A percentile compares a stretch with the other conserved stretches of the same genome.
phyloP scores from a whole-genome alignment of 106 monocot species.

The Hemerocallis citrina region DNA sequence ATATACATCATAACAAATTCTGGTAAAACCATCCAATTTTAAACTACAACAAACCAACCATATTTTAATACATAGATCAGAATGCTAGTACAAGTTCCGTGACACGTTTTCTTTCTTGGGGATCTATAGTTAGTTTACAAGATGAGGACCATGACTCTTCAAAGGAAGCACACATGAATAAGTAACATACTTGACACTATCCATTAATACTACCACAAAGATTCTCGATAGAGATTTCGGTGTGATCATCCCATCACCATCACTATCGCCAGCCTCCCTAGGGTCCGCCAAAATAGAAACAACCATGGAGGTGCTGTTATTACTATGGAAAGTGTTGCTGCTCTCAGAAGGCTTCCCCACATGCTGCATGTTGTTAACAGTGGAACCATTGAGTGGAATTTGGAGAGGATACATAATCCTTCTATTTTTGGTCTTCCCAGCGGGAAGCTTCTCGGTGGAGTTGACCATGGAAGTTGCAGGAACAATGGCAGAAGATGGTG shows the following conservation, averaged over 20 bases:
- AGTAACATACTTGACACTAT: slow-evolving; percentile 65
- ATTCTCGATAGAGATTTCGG: slow-evolving; percentile 55
- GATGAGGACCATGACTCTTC: slow-evolving; percentile 37
- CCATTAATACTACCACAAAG: slow-evolving; percentile 66
- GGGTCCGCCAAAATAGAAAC: slow-evolving; percentile 86
- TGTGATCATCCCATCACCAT: slow-evolving; percentile 37
- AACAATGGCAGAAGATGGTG: slow-evolving; percentile 35
- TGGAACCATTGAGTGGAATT: slow-evolving; percentile 46
- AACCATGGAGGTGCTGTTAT: slow-evolving; percentile 39
- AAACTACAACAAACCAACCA: too few species aligned
- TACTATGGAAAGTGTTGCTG: slow-evolving; percentile 16
- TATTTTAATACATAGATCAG: too few species aligned
- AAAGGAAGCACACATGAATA: slow-evolving; percentile 66
- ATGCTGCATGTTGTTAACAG: slow-evolving; percentile 30
- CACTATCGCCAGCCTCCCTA: slow-evolving; percentile 56
- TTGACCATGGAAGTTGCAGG: slow-evolving; percentile 40
- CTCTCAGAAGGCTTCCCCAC: slow-evolving; percentile 20
- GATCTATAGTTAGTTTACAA: slow-evolving; percentile 59
- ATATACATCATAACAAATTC: too few species aligned
- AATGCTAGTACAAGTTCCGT: too few species aligned
- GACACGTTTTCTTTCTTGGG: too few species aligned
- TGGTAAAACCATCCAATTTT: too few species aligned
- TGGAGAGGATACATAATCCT: slow-evolving; percentile 41
- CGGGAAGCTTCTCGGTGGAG: slow-evolving; percentile 17
- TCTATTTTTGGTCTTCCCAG: slow-evolving; percentile 39